Evolutionary conservation across 768 basidiomycete species (phyloP), one percentile per base, ranked within the genome.

Genomic region (Termitomyces sp.): DNA sequence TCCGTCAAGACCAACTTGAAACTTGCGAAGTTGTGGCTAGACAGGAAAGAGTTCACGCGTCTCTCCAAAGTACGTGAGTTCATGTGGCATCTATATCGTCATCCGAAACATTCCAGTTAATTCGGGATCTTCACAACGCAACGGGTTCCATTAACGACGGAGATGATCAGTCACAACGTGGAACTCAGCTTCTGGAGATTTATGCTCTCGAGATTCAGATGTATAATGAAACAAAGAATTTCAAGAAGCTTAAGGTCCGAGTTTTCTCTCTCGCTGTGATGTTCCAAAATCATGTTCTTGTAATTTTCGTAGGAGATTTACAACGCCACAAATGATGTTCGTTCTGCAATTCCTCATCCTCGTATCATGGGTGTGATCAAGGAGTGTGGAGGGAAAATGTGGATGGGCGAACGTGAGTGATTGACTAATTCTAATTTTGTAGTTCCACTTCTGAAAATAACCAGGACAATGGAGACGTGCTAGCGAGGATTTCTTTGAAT

Each of bases 311-410:
- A 97, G 93, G 94, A 97, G 73, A 97, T 98, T 54, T 99, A 99
- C 75, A 95, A 97, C 63, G 94, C 96, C 10, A 88, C 92, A 13
- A 91, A 91, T 62, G 84, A 86, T 45, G 92, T 99, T 52, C 89
- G 92, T 24, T 94, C 93, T 8, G 97, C 97, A 10, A 98, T 99
- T 60, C 94, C 97, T 16, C 97, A 98, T 75, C 97, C 97, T 10
- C 84, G 94, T 31, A 98, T 98, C 67, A 95, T 98, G 90, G 97
- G 96, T 44, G 93, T 98, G 52, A 98, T 99, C 75, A 92, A 95
- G 68, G 97, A 99, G 72, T 98, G 96, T 64, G 97, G 97, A 16
- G 97, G 97, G 2, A 99, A 99, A 75, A 99, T 99, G 97, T 98
- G 97, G 95, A 98, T 99, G 97, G 94, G 92, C 58, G 97, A 98